Percentiles rank a stretch among this genome's conserved stretches.
phyloP scores from a whole-genome alignment of 1,284 basidiomycete species.

The Trametes polyzona region DNA sequence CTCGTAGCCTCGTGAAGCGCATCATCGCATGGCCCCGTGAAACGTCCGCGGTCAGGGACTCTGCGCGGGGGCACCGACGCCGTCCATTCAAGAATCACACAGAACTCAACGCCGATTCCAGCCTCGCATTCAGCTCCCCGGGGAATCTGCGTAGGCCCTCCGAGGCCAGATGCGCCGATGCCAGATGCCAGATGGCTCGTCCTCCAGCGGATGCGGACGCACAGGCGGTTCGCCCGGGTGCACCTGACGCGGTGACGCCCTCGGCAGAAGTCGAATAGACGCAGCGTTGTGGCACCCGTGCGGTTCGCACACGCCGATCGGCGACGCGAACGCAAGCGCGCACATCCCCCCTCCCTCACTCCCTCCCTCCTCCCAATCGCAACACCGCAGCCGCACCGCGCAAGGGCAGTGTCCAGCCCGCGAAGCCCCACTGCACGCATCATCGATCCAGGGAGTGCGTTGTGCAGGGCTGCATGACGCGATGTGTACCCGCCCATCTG shows the following conservation, averaged over 20 bases:
- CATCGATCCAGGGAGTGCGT: not conserved
- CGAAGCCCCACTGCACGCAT: not conserved
- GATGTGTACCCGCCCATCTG: not conserved
- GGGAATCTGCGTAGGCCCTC: not conserved
- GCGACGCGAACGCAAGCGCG: slow-evolving; percentile 1
- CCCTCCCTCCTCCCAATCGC: no score
- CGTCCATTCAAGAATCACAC: no score
- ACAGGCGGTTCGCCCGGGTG: not conserved
- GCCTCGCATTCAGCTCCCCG: not conserved
- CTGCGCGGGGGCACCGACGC: no score
- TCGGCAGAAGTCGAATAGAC: slow-evolving; percentile 14
- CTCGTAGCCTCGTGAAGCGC: slow-evolving; percentile 8
- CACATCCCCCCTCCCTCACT: not conserved
- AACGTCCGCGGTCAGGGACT: slow-evolving; percentile 4
- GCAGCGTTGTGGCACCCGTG: slow-evolving; percentile 11
- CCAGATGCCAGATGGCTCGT: no score
- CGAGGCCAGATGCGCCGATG: not conserved
- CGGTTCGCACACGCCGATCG: slow-evolving; percentile 8
- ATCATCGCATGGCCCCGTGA: no score
- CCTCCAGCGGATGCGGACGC: not conserved
- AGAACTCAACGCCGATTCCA: not conserved
- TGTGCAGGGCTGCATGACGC: not conserved
- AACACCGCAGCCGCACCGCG: not conserved
- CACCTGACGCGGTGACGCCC: slow-evolving; percentile 5
- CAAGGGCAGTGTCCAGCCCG: not conserved